Conservation (phyloP, 1,284 basidiomycete genomes). For the Malassezia furfur region DNA sequence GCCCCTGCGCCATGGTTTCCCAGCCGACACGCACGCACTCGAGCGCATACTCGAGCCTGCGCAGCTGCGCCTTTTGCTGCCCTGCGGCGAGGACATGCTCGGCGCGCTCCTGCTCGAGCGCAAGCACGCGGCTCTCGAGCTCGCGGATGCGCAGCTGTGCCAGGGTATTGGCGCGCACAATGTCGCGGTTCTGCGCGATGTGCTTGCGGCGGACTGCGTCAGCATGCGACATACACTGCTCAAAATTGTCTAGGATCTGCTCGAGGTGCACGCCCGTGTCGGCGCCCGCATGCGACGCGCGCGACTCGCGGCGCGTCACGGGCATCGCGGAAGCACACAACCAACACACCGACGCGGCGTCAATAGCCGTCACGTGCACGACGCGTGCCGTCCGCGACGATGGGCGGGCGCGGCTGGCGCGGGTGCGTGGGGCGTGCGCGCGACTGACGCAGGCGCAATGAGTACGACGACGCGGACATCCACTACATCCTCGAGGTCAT, state of each 20-base stretch:
- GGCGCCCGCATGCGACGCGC: slow-evolving; percentile 15
- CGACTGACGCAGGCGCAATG: background rate
- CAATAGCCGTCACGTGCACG: background rate
- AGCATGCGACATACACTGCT: slow-evolving; percentile 26
- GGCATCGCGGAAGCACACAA: slow-evolving; percentile 8
- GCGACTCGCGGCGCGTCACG: slow-evolving; percentile 20
- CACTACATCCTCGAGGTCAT: slow-evolving; percentile 23
- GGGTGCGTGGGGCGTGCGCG: background rate
- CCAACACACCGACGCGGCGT: slow-evolving; percentile 16
- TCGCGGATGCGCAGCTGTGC: slow-evolving; percentile 37
- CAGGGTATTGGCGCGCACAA: slow-evolving; percentile 40
- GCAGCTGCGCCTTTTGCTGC: slow-evolving; percentile 22
- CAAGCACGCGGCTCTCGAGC: slow-evolving; percentile 33
- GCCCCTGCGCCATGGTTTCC: slow-evolving; percentile 30
- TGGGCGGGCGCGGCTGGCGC: background rate
- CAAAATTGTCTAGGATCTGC: slow-evolving; percentile 40
- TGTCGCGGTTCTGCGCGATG: slow-evolving; percentile 43
- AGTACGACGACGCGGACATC: slow-evolving; percentile 2
- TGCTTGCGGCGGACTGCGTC: slow-evolving; percentile 35
- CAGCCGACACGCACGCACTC: slow-evolving; percentile 28
- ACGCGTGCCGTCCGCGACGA: background rate
- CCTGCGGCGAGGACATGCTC: slow-evolving; percentile 20
- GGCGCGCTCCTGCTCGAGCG: slow-evolving; percentile 31
- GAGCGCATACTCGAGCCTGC: slow-evolving; percentile 29
- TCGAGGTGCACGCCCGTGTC: slow-evolving; percentile 25